Base-by-base conservation (phyloP, 805 yeast species). In the Cyberlindnera bimundalis region DNA sequence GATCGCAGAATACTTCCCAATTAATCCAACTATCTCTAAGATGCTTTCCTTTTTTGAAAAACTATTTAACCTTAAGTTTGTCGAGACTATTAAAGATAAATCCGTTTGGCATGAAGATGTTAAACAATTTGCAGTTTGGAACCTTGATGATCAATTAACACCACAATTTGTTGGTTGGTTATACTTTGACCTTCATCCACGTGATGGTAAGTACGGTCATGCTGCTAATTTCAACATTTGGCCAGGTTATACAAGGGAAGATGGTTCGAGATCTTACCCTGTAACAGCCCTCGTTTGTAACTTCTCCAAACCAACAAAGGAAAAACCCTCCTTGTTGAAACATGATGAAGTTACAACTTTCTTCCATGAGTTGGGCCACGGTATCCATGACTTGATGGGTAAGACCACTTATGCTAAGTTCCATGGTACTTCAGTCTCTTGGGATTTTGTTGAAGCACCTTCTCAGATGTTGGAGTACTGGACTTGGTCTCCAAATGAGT, bases 391-490 rank as follows among this genome's bases (percentile, higher is more conserved):
- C 50, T 64, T 85, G 35, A 71, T 86, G 40, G 85, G 90, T 10
- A 68, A 73, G 46, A 81, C 90, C 20, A 67, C 66, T 43, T 79
- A 74, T 50, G 71, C 83, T 2, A 71, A 81, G 47, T 86, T 85
- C 64, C 83, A 78, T 56, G 95, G 95, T 17, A 68, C 71, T 16
- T 81, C 90, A 23, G 68, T 75, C 29, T 91, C 84, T 33, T 73
- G 93, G 74, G 96, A 87, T 64, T 87, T 87, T 64, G 95, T 87
- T 36, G 96, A 87, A 63, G 86, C 91, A 43, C 96, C 96, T 20
- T 86, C 95, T 1, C 96, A 87, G 66, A 77, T 87, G 80, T 68
- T 87, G 52, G 96, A 87, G 62, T 84, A 78, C 61, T 87, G 93
- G 87, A 82, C 90, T 28, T 87, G 96, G 95, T 74, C 81, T 39